Evolutionary conservation across 306 rosid species (phyloP), one percentile per base, ranked within the genome.

Genomic region (Quercus cerris): DNA sequence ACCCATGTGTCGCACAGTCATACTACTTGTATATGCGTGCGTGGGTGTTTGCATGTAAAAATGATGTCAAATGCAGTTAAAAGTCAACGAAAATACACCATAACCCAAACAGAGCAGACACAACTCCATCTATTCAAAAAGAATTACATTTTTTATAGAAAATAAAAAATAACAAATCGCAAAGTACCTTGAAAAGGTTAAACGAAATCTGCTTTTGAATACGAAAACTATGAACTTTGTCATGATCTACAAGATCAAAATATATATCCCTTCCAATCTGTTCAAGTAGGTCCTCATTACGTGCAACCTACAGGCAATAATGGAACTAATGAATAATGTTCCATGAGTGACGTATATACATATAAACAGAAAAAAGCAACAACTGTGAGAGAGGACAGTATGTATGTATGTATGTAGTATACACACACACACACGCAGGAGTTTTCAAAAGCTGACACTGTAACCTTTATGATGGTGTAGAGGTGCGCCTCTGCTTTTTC

Each of bases 401-500:
- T 59, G 66, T 59, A 23, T 12, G 13, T 23, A 57, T 12, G 13
- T 23, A 57, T 19, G 27, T 59, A 20, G 9, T 11, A 57, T 23
- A 10, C 27, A 35, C 15, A 23, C 23, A 1, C 5, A 18, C 25
- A 64, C 12, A 30, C 49, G 1, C 38, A 64, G 1, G 12, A 68
- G 28, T 33, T 68, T 14, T 35, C n/a, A 9, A 68, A 66, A 35
- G 72, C 18, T 35, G 72, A 7, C 12, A 17, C 15, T 49, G 54
- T 52, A 56, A 95, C 99, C 98, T 91, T 95, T 63, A 95, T 88
- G 11, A 90, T 90, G 13, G 98, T 93, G 75, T 87, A 95, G 68
- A 93, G 92, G 75, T 93, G 99, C 62, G 99, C 97, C 86, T 95
- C 94, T 19, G 91, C 96, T 83, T 93, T 93, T 75, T 95, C 90